phyloP scores from a whole-genome alignment of 331 rosid genomes.

The Arachis monticola region DNA sequence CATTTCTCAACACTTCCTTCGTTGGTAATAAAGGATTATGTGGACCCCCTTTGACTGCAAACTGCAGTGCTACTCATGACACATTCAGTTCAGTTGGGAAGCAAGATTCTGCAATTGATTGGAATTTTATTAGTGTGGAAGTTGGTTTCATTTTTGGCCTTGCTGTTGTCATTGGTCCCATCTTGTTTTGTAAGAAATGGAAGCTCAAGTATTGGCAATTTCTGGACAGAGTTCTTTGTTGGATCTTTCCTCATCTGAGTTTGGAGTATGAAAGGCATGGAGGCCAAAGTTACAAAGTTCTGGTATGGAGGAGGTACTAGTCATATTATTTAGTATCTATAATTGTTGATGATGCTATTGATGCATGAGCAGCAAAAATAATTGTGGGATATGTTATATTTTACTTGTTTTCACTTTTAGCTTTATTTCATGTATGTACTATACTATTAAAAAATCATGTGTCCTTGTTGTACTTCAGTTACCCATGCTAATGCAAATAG shows the following conservation, averaged over 20 bases:
- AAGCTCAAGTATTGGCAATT: neutral
- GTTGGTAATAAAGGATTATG: conserved; percentile 47
- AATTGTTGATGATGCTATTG: neutral
- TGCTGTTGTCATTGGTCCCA: conserved; percentile 23
- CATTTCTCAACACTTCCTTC: conserved; percentile 36
- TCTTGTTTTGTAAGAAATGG: conserved; percentile 40
- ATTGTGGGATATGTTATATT: too few relatives aligned
- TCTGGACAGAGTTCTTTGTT: conserved; percentile 4
- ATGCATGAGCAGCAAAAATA: too few relatives aligned
- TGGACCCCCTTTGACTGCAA: conserved; percentile 38
- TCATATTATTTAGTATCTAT: neutral
- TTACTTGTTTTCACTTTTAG: too few relatives aligned
- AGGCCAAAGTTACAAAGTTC: neutral
- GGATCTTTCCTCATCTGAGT: conserved; percentile 21
- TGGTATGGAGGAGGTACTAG: neutral
- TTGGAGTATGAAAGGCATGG: neutral
- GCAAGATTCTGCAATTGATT: conserved; percentile 23
- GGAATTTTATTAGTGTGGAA: too few relatives aligned
- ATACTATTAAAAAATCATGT: too few relatives aligned
- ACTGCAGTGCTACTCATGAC: conserved; percentile 13
- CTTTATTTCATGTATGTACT: too few relatives aligned
- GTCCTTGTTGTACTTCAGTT: too few relatives aligned
- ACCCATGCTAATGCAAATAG: too few relatives aligned
- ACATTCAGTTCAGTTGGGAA: neutral
- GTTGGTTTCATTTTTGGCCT: conserved; percentile 24